phyloP scores from a whole-genome alignment of 73 alveolate species.

The Breviolum minutum region DNA sequence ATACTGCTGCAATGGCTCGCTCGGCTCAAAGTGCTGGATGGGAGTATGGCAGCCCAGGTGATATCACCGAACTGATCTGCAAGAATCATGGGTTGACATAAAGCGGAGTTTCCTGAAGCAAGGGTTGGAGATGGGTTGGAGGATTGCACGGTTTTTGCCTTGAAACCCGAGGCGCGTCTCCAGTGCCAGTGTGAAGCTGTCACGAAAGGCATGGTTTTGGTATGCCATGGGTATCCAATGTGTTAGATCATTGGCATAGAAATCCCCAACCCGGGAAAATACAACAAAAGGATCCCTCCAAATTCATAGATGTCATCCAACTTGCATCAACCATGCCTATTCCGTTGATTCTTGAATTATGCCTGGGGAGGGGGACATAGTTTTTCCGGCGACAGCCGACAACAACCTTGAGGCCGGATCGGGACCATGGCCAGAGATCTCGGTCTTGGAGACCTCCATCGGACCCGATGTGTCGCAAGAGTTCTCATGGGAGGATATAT shows the following conservation, averaged over 20 bases:
- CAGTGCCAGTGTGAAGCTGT: constrained; percentile 34
- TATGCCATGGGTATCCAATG: no score
- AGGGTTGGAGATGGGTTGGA: neutral
- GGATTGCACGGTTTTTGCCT: neutral
- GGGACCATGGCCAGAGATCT: constrained; percentile 44
- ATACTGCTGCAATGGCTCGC: constrained; percentile 79
- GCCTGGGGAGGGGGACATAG: no score
- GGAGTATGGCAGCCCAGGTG: constrained; percentile 24
- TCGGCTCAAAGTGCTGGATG: constrained; percentile 74
- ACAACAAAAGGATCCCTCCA: no score
- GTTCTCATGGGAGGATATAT: constrained; percentile 65
- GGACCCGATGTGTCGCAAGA: constrained; percentile 86
- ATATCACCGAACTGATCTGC: neutral
- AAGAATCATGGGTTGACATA: neutral
- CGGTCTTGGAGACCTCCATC: constrained; percentile 76
- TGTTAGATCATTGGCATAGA: no score
- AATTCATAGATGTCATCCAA: no score
- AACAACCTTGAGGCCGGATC: neutral
- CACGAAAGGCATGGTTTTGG: neutral
- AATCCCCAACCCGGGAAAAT: no score
- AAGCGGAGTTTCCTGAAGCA: neutral
- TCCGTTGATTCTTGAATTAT: no score
- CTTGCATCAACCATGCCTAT: no score
- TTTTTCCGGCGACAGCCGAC: no score
- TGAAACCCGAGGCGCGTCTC: constrained; percentile 18